These are phyloP conservation scores for Penicillium sumatraense DNA, from an alignment of 2,329 filamentous ascomycete genomes.

Conservation along the genomic window DNA sequence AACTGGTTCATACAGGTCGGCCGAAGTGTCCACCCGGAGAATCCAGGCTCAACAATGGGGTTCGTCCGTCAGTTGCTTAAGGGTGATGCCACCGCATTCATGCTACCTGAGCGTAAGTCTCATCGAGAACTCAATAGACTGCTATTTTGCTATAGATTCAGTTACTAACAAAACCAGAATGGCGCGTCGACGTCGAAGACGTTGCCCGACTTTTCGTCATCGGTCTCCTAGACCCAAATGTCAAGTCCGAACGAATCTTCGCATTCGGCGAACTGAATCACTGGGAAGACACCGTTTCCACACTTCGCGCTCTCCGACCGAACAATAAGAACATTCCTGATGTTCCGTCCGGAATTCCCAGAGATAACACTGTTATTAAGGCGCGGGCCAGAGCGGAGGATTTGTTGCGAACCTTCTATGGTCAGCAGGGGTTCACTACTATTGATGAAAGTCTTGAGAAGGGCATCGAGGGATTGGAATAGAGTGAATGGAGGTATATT, in stretches of 20 bases:
- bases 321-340: constrained; percentile 38
- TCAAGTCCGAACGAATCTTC: constrained; percentile 58
- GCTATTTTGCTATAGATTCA: too few species aligned
- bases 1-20: constrained; percentile 29
- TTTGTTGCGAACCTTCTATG: constrained; percentile 28
- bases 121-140: not conserved
- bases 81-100: constrained; percentile 9
- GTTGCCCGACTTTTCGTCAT: constrained; percentile 58
- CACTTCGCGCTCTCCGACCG: constrained; percentile 46
- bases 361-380: constrained; percentile 29
- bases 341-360: constrained; percentile 20
- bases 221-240: constrained; percentile 52
- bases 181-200: constrained; percentile 56
- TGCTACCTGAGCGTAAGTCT: constrained; percentile 20
- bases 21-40: constrained; percentile 37
- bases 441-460: constrained; percentile 10
- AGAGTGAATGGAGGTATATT: too few species aligned
- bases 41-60: constrained; percentile 22
- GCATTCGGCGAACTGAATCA: constrained; percentile 55
- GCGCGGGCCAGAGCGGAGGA: constrained; percentile 26
- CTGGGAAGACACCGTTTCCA: constrained; percentile 47
- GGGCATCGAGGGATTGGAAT: constrained; percentile 1
- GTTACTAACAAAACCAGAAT: constrained; percentile 40
- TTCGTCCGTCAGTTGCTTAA: constrained; percentile 8
- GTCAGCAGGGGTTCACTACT: constrained; percentile 11